Evolutionary conservation across 2,329 filamentous ascomycete genomes (phyloP).

Genomic region (Cladosporium sp.): DNA sequence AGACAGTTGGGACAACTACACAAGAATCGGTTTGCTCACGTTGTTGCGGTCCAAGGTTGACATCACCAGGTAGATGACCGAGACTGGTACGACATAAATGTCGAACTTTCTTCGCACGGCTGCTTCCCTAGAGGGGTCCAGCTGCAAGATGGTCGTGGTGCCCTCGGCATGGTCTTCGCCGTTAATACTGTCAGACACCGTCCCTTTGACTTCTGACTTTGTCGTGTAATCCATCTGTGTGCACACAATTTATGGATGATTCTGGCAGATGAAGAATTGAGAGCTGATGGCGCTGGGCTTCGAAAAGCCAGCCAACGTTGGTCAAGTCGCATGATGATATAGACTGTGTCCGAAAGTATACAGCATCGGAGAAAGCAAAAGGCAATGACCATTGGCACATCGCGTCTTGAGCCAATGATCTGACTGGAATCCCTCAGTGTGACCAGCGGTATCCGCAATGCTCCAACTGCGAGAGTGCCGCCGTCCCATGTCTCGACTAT

Average conservation of each 20-base stretch:
- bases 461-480: background rate
- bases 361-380: background rate
- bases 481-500: background rate
- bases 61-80: slow-evolving; percentile 19
- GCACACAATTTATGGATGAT: too few species aligned
- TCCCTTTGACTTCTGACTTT: too few species aligned
- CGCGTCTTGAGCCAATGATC: background rate
- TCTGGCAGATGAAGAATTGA: too few species aligned
- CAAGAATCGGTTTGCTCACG: slow-evolving; percentile 21
- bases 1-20: background rate
- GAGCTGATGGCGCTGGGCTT: too few species aligned
- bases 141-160: slow-evolving; percentile 18
- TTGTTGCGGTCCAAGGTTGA: slow-evolving; percentile 25
- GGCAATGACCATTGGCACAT: background rate
- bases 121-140: slow-evolving; percentile 21
- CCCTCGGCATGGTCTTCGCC: slow-evolving; percentile 18
- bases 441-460: background rate
- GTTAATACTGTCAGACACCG: slow-evolving; percentile 11
- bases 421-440: background rate
- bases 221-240: too few species aligned
- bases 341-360: too few species aligned
- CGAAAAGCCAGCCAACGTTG: too few species aligned
- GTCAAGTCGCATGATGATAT: too few species aligned
- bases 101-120: slow-evolving; percentile 20
- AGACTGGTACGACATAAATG: slow-evolving; percentile 20